Base-by-base conservation (phyloP, 1,284 basidiomycete species). In the Sanghuangporus baumii region DNA sequence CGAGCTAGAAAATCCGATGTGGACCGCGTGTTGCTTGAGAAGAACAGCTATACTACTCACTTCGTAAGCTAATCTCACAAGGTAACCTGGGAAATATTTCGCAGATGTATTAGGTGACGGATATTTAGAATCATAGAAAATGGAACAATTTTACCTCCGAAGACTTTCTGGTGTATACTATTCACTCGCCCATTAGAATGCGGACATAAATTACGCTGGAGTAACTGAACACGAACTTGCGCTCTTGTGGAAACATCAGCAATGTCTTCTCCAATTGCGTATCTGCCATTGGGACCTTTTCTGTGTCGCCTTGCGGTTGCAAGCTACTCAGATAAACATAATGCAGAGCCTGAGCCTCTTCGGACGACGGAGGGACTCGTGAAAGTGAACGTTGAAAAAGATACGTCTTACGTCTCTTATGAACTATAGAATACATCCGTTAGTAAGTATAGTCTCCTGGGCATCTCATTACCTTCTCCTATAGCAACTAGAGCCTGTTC, bases 211-310 rank as follows among this genome's bases (percentile, higher is more conserved):
- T 41, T 47, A 50, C 38, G 23, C 23, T 40, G 38, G 41, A 57
- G 5, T 31, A 31, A 31, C 26, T 31, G 5, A 40, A 9, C 1
- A 74, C 84, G 71, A 65, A 88, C 86, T 94, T 93, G 69, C 91
- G 80, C 71, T 92, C 89, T 75, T 93, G 91, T 0, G 91, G 91
- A 71, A 92, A 92, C 89, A 93, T 93, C 58, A 92, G 75, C 78
- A 87, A 80, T n/a, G 81, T 83, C 67, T 85, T 87, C 71, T 88
- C 86, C 12, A 86, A 70, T 55, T 75, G 74, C 0, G 87, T 88
- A 62, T 88, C 82, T 0, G 80, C 83, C 82, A 89, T 86, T 81
- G 82, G 87, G 0, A 87, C 83, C 18, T 78, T 77, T 61, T 84
- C 60, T 26, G 6, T n/a, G 63, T 68, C 69, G 64, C 70, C 61